Evolutionary conservation across 768 basidiomycete species (phyloP).

Genomic region (Favolaschia claudopus): DNA sequence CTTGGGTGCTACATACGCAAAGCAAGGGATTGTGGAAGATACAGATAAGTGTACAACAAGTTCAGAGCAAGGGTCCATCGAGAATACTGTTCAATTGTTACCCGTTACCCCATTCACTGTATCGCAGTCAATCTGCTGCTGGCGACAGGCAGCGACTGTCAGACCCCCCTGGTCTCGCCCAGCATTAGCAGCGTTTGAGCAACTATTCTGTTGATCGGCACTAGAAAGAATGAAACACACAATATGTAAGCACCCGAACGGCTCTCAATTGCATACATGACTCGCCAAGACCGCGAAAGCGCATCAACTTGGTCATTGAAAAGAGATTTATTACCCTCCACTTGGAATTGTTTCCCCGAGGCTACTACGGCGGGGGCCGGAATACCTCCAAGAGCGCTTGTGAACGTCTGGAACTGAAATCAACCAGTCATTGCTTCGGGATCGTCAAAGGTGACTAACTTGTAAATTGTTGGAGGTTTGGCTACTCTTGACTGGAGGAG

Average conservation of each 20-base stretch:
- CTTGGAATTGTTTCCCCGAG: constrained; percentile 13
- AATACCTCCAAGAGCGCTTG: constrained; percentile 10
- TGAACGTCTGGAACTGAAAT: constrained; percentile 5
- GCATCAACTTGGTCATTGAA: constrained; percentile 1
- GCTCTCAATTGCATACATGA: background rate
- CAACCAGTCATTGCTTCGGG: no score
- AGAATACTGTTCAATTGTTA: no score
- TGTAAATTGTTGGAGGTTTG: no score
- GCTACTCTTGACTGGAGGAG: no score
- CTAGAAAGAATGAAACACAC: background rate
- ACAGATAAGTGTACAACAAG: no score
- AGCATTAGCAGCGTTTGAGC: constrained; percentile 14
- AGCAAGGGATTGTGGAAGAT: no score
- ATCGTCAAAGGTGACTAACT: no score
- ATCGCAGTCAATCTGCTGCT: constrained; percentile 2
- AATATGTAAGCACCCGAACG: background rate
- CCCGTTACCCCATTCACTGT: background rate
- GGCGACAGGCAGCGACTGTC: constrained; percentile 10
- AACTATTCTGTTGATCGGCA: constrained; percentile 9
- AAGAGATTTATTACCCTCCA: constrained; percentile 5
- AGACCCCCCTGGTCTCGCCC: constrained; percentile 3
- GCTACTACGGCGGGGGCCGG: constrained; percentile 11
- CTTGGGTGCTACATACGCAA: no score
- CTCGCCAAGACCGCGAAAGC: constrained; percentile 16
- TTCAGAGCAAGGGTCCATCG: no score